Base-by-base conservation (phyloP, 305 asterid species). In the Fraxinus angustifolia region DNA sequence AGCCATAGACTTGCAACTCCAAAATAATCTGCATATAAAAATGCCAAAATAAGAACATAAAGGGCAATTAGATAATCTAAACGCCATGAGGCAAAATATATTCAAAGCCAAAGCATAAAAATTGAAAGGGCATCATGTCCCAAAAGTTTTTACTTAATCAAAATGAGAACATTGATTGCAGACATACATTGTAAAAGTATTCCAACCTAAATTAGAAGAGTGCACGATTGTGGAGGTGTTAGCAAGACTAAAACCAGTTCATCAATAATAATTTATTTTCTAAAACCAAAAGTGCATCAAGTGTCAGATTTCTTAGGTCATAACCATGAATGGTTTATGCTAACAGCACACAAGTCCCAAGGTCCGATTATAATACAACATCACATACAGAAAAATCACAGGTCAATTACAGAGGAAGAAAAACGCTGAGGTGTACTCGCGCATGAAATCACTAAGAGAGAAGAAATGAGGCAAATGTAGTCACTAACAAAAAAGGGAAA, bases 1-100 rank as follows among this genome's bases (percentile, higher is more conserved):
- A 82, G 74, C 90, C 97, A 88, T 87, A 93, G 65, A 91, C 79
- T 80, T 91, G 88, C 87, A 91, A 87, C 86, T 89, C 91, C 84
- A 87, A 75, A 71, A 38, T 76, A 81, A 88, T 83, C 97, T 93
- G 88, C 88, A 83, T 31, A 48, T 53, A 79, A 56, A 81, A 60
- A 65, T 77, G 80, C 36, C 72, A 86, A 17, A 31, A 31, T 21
- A 31, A 31, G 40, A 14, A 67, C 53, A 85, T 31, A 31, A 81
- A 0, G 6, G 42, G 45, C 12, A 75, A 17, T 45, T 53, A 62
- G 53, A 82, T 38, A 56, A 72, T 53, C 26, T 73, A 70, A 45
- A 80, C 48, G 17, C 62, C 17, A 81, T 8, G 8, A 60, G 31
- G 31, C 3, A 7, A 60, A 21, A 19, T 60, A 60, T 8, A 60